These are phyloP conservation scores for Arthrobotrys conoides DNA, from an alignment of 2,329 filamentous ascomycete genomes.

Conservation along the genomic window DNA sequence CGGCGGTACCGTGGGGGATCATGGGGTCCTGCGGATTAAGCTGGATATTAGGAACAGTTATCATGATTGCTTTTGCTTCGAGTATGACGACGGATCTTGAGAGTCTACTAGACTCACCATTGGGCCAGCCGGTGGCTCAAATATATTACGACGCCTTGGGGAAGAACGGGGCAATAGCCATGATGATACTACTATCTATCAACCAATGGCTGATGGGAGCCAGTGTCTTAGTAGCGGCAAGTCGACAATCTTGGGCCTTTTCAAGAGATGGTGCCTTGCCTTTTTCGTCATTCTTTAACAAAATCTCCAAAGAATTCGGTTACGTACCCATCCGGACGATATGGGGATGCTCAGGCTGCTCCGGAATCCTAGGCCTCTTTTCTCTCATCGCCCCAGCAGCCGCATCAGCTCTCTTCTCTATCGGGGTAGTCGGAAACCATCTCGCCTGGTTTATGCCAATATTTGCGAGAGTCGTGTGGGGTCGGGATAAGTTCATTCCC, in stretches of 20 bases:
- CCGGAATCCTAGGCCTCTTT: slow-evolving; percentile 72
- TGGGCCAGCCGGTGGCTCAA: slow-evolving; percentile 74
- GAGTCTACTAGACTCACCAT: slow-evolving; percentile 69
- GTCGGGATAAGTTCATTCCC: slow-evolving; percentile 72
- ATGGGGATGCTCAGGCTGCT: slow-evolving; percentile 71
- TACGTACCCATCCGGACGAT: slow-evolving; percentile 74
- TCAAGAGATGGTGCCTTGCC: slow-evolving; percentile 75
- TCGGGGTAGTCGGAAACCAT: slow-evolving; percentile 75
- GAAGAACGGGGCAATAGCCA: slow-evolving; percentile 73
- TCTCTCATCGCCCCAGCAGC: slow-evolving; percentile 74
- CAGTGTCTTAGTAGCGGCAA: slow-evolving; percentile 73
- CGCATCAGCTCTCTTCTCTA: slow-evolving; percentile 74
- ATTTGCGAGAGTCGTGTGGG: slow-evolving; percentile 73
- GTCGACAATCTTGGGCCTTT: slow-evolving; percentile 76
- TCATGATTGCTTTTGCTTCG: slow-evolving; percentile 73
- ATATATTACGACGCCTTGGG: slow-evolving; percentile 76
- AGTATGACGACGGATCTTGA: slow-evolving; percentile 72
- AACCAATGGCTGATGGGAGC: slow-evolving; percentile 76
- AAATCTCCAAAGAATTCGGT: slow-evolving; percentile 72
- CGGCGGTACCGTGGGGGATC: slow-evolving; percentile 74
- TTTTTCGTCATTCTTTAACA: slow-evolving; percentile 73
- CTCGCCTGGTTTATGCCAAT: slow-evolving; percentile 75
- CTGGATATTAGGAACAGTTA: slow-evolving; percentile 73
- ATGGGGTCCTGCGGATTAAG: slow-evolving; percentile 73
- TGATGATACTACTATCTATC: slow-evolving; percentile 74